A percentile compares a stretch with the other conserved stretches of the same genome.
Evolutionary conservation across 306 rosid species (phyloP).

Genomic region (Fragaria vesca): DNA sequence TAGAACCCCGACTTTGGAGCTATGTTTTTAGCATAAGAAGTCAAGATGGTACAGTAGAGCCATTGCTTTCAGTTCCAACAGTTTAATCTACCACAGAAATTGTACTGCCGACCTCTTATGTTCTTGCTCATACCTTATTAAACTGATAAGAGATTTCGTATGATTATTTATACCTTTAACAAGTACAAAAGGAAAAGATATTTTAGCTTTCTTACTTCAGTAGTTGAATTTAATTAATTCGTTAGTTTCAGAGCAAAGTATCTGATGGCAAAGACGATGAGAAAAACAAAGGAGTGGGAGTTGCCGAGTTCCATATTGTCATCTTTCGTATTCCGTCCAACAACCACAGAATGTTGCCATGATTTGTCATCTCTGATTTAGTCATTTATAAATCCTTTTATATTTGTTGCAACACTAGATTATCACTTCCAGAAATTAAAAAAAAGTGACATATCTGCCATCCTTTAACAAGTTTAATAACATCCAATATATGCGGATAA

Average conservation of each 20-base stretch:
- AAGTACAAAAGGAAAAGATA: neutral
- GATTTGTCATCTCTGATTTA: neutral
- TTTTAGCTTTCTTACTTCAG: neutral
- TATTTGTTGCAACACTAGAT: neutral
- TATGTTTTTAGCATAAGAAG: neutral
- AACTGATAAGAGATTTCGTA: neutral
- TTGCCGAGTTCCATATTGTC: constrained; percentile 14
- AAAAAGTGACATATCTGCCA: neutral
- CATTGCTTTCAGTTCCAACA: neutral
- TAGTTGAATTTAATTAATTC: no score
- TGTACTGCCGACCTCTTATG: neutral
- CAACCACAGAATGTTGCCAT: constrained; percentile 7
- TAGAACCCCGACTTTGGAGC: neutral
- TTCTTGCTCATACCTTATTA: neutral
- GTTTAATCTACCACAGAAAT: neutral
- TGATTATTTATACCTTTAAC: neutral
- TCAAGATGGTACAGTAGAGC: neutral
- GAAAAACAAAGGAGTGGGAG: constrained; percentile 12
- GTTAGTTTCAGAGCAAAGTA: neutral
- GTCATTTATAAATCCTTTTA: neutral
- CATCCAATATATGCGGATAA: no score
- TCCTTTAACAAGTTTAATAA: neutral
- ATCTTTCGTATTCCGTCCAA: constrained; percentile 14
- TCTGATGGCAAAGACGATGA: neutral
- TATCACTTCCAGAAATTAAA: constrained; percentile 4